Evolutionary conservation across 1,139 yeast species (phyloP), one percentile per base, ranked within the genome.

Genomic region (Barnettozyma hawaiiensis): DNA sequence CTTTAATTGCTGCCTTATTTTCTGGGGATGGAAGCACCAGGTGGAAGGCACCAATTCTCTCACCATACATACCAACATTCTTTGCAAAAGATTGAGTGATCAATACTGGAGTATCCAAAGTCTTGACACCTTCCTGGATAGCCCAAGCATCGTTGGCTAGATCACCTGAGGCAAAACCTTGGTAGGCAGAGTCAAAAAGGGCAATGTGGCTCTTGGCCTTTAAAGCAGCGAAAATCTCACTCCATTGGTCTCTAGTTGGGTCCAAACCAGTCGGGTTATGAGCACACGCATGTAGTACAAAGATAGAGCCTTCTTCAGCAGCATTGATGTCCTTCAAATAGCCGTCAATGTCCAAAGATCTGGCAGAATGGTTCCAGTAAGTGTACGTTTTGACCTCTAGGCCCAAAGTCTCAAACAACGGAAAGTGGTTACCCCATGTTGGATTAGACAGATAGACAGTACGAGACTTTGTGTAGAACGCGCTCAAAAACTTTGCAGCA

Each of bases 241-340:
- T 71, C 97, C 97, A 90, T 66, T 92, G 90, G 51, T 81, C 94
- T 44, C 72, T 68, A 23, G 86, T 81, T 54, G 95, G 95, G 67
- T 92, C 98, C 64, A 90, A 81, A 52, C 97, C 98, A 27, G 98
- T 92, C 49, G 98, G 98, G 68, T 92, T 92, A 69, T 92, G 98
- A 48, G 97, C 96, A 64, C 97, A 89, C 18, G 97, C 92, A 63
- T 92, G 98, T 50, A 92, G 71, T 48, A 90, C 73, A 55, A 92
- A 84, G 36, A 86, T 76, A 9, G 95, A 82, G 31, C 94, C 94
- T 16, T 65, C 61, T 41, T 92, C 90, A 22, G 96, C 96, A 23
- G 64, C 47, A 44, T 75, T 70, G 52, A 92, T 81, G 48, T 92
- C 74, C 26, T 61, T 62, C 29, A 90, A 60, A 57, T 81, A 81